Conservation (phyloP, 192 early-diverging fungal species). For the Coemansia javaensis region DNA sequence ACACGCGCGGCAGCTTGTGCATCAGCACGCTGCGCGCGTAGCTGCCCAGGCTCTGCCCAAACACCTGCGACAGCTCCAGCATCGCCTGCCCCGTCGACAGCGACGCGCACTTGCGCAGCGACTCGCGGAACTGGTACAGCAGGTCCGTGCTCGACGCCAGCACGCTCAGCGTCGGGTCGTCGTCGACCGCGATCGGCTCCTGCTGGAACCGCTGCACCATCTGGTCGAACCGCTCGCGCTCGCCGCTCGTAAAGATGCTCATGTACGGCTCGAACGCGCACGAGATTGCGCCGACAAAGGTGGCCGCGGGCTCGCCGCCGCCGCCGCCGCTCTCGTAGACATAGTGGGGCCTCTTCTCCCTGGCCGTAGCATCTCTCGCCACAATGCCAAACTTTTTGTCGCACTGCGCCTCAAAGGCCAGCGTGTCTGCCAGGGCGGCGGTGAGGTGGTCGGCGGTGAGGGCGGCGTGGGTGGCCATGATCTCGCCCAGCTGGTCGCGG, state of each 20-base stretch:
- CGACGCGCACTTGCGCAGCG: constrained; percentile 77
- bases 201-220: constrained; percentile 46
- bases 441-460: constrained; percentile 72
- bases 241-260: constrained; percentile 77
- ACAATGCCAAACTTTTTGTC: constrained; percentile 62
- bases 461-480: constrained; percentile 54
- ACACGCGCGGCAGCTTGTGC: constrained; percentile 63
- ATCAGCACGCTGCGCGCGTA: constrained; percentile 76
- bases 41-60: constrained; percentile 71
- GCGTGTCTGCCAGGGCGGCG: constrained; percentile 70
- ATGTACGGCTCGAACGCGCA: constrained; percentile 84
- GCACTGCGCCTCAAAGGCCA: constrained; percentile 88
- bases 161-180: constrained; percentile 61
- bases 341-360: no score
- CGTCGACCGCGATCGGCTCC: constrained; percentile 34
- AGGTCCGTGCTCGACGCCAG: constrained; percentile 86
- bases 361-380: no score
- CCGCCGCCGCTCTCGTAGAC: constrained; percentile 11
- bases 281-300: constrained; percentile 77
- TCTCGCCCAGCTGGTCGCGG: constrained; percentile 56
- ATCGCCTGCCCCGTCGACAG: constrained; percentile 83
- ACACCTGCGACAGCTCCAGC: constrained; percentile 73
- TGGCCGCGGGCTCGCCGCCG: neutral
- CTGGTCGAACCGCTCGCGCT: constrained; percentile 61
- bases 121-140: constrained; percentile 86